A percentile compares a stretch with the other conserved stretches of the same genome.
Evolutionary conservation across 305 asterid species (phyloP).

Genomic region (Fraxinus latifolia): DNA sequence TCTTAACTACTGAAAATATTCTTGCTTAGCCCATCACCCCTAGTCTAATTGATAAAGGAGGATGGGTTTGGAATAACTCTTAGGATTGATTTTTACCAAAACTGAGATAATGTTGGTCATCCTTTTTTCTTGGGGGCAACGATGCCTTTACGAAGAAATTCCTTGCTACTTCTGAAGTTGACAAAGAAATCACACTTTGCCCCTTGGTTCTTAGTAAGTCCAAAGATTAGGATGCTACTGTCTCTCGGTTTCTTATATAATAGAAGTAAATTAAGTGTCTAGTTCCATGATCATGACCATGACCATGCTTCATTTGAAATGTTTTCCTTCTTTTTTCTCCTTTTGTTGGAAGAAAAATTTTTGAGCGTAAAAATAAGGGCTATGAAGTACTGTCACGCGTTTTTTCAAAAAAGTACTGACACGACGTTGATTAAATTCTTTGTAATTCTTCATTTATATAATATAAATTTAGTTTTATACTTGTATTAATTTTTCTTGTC

Average conservation of each 20-base stretch:
- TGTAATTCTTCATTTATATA: background rate
- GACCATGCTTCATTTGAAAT: background rate
- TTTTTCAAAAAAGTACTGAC: background rate
- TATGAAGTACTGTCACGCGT: background rate
- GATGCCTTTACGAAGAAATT: slow-evolving; percentile 7
- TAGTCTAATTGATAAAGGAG: slow-evolving; percentile 10
- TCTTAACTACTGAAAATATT: background rate
- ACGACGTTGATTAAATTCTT: background rate
- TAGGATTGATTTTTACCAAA: background rate
- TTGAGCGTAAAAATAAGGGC: background rate
- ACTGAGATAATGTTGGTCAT: background rate
- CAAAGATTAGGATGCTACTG: slow-evolving; percentile 1
- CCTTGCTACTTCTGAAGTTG: slow-evolving; percentile 12
- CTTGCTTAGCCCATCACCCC: background rate
- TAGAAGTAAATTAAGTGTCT: background rate
- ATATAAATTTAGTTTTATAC: background rate
- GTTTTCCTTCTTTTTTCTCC: background rate
- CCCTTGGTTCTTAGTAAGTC: slow-evolving; percentile 4
- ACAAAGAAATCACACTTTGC: background rate
- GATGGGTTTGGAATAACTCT: slow-evolving; percentile 5
- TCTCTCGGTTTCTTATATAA: background rate
- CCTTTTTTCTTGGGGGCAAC: background rate
- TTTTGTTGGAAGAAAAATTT: background rate
- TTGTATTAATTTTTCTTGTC: background rate
- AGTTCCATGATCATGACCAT: background rate